Conservation (phyloP, 176 grass and related monocot species). For the Melocanna baccifera region DNA sequence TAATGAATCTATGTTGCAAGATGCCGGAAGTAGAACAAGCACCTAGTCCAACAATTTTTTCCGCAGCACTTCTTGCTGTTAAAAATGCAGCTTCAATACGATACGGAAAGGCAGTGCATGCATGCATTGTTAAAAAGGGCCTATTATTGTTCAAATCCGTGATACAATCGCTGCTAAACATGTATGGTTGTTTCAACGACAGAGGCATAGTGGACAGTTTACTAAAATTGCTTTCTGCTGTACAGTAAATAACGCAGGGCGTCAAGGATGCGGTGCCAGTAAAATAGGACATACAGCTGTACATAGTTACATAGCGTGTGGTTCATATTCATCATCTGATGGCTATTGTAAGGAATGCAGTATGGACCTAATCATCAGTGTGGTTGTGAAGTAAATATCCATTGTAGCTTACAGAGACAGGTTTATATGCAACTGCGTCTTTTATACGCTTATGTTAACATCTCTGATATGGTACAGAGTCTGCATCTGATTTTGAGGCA, state of each 20-base stretch:
- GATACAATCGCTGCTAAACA: constrained; percentile 31
- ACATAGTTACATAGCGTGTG: constrained; percentile 3
- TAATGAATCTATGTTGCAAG: constrained; percentile 45
- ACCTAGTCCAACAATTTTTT: constrained; percentile 67
- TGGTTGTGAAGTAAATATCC: background rate
- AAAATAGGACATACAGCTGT: background rate
- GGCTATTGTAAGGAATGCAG: background rate
- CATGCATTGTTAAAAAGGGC: constrained; percentile 36
- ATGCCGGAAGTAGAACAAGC: constrained; percentile 53
- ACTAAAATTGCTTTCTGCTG: constrained; percentile 29
- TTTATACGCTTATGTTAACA: background rate
- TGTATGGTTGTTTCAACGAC: constrained; percentile 38
- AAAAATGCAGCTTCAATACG: background rate
- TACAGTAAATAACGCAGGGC: background rate
- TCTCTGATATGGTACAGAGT: background rate
- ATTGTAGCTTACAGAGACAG: background rate
- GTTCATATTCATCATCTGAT: background rate
- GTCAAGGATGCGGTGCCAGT: background rate
- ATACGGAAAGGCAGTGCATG: constrained; percentile 37
- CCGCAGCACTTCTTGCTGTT: constrained; percentile 39
- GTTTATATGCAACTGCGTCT: background rate
- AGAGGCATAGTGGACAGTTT: constrained; percentile 20
- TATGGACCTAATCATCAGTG: background rate
- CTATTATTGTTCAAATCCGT: constrained; percentile 36
- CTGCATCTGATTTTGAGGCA: background rate